These are phyloP conservation scores for Physcia stellaris DNA, from an alignment of 495 filamentous ascomycete species.

Conservation along the genomic window DNA sequence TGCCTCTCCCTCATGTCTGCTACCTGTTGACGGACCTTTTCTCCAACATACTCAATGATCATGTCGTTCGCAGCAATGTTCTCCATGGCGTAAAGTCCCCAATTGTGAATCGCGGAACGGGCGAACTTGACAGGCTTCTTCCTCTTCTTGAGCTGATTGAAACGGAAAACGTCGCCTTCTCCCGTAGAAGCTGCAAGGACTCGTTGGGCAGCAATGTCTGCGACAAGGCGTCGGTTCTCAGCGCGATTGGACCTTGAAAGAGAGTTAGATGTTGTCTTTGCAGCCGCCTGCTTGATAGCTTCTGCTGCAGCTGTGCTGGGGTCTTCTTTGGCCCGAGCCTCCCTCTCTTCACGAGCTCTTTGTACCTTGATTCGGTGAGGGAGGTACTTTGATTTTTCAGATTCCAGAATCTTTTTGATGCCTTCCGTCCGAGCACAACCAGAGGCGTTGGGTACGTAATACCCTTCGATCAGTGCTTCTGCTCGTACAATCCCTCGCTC, in stretches of 20 bases:
- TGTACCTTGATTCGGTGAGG: constrained; percentile 95
- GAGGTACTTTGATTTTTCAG: constrained; percentile 95
- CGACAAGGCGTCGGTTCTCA: constrained; percentile 85
- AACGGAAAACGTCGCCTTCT: constrained; percentile 79
- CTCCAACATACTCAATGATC: constrained; percentile 99
- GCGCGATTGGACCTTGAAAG: constrained; percentile 80
- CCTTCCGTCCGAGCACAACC: constrained; percentile 88
- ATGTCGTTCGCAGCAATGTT: constrained; percentile 96
- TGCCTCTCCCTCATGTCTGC: constrained; percentile 83
- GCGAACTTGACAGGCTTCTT: constrained; percentile 99
- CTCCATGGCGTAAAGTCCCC: constrained; percentile 95
- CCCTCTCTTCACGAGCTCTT: constrained; percentile 73
- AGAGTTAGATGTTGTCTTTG: constrained; percentile 64
- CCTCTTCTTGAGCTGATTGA: constrained; percentile 98
- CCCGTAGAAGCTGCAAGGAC: constrained; percentile 52
- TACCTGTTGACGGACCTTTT: constrained; percentile 91
- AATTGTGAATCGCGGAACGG: constrained; percentile 95
- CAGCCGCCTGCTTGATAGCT: constrained; percentile 59
- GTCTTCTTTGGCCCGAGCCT: constrained; percentile 62
- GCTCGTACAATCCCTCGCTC: constrained; percentile 37
- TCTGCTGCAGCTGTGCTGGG: constrained; percentile 50
- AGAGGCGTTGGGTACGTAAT: constrained; percentile 75
- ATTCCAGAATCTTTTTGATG: constrained; percentile 82
- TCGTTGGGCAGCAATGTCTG: constrained; percentile 88
- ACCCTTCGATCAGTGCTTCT: constrained; percentile 60